Percentiles rank a stretch among this genome's conserved stretches.
These are phyloP conservation scores for Chytridiales sp. DNA, from an alignment of 371 early-diverging fungal species.

Conservation along the genomic window DNA sequence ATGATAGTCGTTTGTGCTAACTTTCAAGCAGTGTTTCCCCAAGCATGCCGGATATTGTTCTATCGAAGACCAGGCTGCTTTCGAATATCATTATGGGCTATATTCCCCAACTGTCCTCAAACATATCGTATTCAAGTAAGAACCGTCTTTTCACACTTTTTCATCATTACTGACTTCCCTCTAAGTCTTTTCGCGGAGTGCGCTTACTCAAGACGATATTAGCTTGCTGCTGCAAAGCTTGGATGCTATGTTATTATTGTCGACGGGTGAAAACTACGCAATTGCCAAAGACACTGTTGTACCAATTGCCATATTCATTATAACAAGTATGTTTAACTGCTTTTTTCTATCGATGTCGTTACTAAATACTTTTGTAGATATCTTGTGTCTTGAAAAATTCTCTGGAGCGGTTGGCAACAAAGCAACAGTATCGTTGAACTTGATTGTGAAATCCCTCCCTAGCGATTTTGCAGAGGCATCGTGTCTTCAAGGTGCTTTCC, in stretches of 20 bases:
- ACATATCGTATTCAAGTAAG: conserved; percentile 28
- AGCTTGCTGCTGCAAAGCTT: conserved; percentile 18
- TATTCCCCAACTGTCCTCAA: conserved; percentile 38
- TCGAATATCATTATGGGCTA: conserved; percentile 38
- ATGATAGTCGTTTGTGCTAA: too few species aligned
- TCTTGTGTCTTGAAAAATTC: conserved; percentile 25
- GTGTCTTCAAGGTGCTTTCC: conserved; percentile 10
- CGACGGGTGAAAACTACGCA: background rate
- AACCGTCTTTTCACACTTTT: background rate
- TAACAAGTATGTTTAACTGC: too few species aligned
- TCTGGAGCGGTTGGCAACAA: conserved; percentile 22
- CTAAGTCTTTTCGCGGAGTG: conserved; percentile 21
- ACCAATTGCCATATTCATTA: background rate
- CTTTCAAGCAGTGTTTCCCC: too few species aligned
- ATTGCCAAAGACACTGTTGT: background rate
- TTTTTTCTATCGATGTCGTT: too few species aligned
- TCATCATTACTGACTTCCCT: background rate
- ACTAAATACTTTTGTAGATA: conserved; percentile 10
- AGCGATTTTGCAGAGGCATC: background rate
- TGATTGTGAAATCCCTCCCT: conserved; percentile 11
- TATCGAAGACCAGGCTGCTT: too few species aligned
- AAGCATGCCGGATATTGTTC: too few species aligned
- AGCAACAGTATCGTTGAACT: conserved; percentile 19
- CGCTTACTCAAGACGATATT: conserved; percentile 17
- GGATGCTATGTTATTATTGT: conserved; percentile 19